Base-by-base conservation (phyloP, 208 protist species). In the Wallacemonas sp. region DNA sequence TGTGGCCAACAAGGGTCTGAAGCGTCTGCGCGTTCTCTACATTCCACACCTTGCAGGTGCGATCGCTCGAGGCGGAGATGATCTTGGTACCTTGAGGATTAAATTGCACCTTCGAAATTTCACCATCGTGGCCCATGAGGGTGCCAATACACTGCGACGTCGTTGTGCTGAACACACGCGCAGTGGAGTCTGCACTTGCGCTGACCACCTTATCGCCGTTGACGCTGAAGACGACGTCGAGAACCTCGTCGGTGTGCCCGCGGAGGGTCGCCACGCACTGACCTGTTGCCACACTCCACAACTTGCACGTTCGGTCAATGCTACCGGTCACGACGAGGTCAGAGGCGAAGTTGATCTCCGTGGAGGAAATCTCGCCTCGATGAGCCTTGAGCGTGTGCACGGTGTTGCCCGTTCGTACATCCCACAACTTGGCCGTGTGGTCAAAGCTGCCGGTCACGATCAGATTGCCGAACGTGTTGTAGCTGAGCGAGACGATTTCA, bases 391-490 rank as follows among this genome's bases (percentile, higher is more conserved):
- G 79, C n/a, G 90, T 94, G 79, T 93, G 86, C 19, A 98, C 78
- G 66, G 83, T 70, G 46, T 73, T 71, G 39, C 92, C 93, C 9
- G 82, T 91, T 19, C 87, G 85, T 9, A 98, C 90, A 72, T 98
- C 93, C 95, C 96, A 99, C 38, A 99, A 27, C 69, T 92, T 93
- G 17, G 88, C 89, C 4, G 93, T 98, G 66, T 94, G 80, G 66
- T 99, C 97, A 63, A 98, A 98, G 27, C 90, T 97, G 27, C 96
- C 95, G 0, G 97, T 98, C 26, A 98, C 76, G 69, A 98, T 90
- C 28, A 93, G 75, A 74, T 95, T 80, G 24, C 88, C 85, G 28
- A 68, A 66, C 24, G 86, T 94, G 80, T 96, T 97, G 78, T 98
- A 98, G 55, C 93, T 90, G 34, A 98, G 70, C 8, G 83, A 87